Conservation (phyloP, 495 filamentous ascomycete species). For the Coniosporium apollinis region DNA sequence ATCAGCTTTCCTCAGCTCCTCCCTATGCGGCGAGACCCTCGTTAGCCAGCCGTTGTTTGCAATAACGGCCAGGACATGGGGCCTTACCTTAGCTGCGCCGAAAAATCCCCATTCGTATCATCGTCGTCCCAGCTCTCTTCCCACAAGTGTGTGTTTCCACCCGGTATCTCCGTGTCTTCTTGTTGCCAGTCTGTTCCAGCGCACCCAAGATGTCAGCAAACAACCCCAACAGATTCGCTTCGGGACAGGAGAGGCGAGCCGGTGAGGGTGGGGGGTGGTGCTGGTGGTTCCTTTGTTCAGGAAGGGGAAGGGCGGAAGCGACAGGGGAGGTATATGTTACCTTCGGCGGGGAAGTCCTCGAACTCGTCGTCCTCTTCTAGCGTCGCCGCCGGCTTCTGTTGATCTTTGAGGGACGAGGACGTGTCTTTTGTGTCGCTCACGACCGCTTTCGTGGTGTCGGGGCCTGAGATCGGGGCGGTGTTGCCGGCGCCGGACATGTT, state of each 20-base stretch:
- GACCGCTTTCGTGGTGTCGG: conserved; percentile 17
- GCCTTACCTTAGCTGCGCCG: conserved; percentile 79
- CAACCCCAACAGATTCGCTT: too few species aligned
- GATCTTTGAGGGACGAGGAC: conserved; percentile 27
- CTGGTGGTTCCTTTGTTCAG: too few species aligned
- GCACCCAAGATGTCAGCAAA: conserved; percentile 6
- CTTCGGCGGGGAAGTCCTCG: conserved; percentile 95
- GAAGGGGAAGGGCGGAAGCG: too few species aligned
- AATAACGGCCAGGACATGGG: not conserved
- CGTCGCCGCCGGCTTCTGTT: conserved; percentile 45
- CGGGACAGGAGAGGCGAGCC: conserved; percentile 2
- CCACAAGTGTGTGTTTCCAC: conserved; percentile 69
- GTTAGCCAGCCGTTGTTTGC: not conserved
- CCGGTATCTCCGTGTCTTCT: conserved; percentile 68
- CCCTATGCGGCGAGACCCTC: conserved; percentile 46
- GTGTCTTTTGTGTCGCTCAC: conserved; percentile 15
- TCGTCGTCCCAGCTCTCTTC: conserved; percentile 99
- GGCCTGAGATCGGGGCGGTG: conserved; percentile 3
- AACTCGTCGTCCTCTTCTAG: conserved; percentile 98
- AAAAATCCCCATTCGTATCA: conserved; percentile 92
- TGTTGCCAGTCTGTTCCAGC: conserved; percentile 57
- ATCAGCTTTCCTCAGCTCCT: conserved; percentile 93
- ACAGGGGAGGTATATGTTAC: conserved; percentile 33
- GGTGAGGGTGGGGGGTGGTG: too few species aligned
- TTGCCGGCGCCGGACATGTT: conserved; percentile 26